Evolutionary conservation across 2,329 filamentous ascomycete genomes (phyloP).

Genomic region (Thyridium curvatum): DNA sequence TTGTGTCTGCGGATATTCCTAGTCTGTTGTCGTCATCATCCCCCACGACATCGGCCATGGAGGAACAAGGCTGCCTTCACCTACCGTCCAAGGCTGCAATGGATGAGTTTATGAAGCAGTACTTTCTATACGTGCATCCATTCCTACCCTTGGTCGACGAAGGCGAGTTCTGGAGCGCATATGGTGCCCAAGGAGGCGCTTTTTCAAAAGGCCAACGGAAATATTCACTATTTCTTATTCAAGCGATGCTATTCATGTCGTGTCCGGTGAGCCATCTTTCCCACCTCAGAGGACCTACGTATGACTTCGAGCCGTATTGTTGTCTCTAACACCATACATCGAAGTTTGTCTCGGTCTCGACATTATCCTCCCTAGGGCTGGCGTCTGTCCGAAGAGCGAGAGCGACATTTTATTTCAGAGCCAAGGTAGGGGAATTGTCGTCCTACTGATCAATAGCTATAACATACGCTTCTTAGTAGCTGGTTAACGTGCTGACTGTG

Average conservation of each 20-base stretch:
- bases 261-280: constrained; percentile 4
- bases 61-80: constrained; percentile 38
- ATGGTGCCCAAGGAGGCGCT: constrained; percentile 17
- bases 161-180: constrained; percentile 41
- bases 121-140: constrained; percentile 39
- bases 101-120: constrained; percentile 41
- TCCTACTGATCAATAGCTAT: no score
- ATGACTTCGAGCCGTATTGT: no score
- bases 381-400: constrained; percentile 7
- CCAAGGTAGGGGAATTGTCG: no score
- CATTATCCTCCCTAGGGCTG: constrained; percentile 9
- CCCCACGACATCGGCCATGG: constrained; percentile 41
- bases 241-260: constrained; percentile 33
- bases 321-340: constrained; percentile 4
- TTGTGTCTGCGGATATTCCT: no score
- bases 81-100: constrained; percentile 33
- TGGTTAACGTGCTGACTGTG: no score
- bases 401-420: constrained; percentile 8
- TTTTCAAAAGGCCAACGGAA: no score
- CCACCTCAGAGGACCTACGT: no score
- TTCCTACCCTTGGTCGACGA: constrained; percentile 36
- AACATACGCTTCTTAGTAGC: no score
- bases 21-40: no score
- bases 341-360: no score
- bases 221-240: constrained; percentile 39